Conservation (phyloP, 495 filamentous ascomycete species). For the Penicillium tannophilum region DNA sequence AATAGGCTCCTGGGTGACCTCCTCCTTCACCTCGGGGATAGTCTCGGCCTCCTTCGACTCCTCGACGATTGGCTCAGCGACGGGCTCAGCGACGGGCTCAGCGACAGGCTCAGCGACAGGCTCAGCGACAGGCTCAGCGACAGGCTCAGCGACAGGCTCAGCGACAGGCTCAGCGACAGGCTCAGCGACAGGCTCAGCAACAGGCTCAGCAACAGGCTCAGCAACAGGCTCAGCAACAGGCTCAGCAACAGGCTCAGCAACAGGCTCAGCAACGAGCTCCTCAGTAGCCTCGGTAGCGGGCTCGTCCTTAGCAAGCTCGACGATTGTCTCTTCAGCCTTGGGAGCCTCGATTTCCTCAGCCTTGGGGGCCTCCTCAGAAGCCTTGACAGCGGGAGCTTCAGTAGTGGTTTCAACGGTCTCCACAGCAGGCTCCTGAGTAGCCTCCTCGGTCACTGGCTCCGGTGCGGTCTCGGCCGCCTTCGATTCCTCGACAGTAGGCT, state of each 20-base stretch:
- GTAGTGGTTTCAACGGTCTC: neutral
- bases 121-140: neutral
- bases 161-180: neutral
- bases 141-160: neutral
- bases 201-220: neutral
- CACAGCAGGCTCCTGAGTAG: slow-evolving; percentile 7
- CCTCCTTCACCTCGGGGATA: neutral
- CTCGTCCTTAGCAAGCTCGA: neutral
- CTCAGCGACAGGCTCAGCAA: neutral
- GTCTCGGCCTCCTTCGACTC: neutral
- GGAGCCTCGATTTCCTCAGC: slow-evolving; percentile 4
- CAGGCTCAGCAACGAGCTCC: too few species aligned
- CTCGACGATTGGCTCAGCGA: neutral
- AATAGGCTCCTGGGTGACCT: neutral
- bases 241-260: neutral
- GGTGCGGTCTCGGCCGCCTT: neutral
- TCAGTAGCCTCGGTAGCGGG: neutral
- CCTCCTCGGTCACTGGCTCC: neutral
- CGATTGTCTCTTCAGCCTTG: neutral
- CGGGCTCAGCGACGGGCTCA: neutral
- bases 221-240: neutral
- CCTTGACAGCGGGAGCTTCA: neutral
- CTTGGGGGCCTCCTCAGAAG: neutral
- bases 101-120: neutral
- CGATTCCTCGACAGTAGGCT: too few species aligned